Conservation (phyloP, 2,329 filamentous ascomycete genomes). For the Phialocephala sp. region DNA sequence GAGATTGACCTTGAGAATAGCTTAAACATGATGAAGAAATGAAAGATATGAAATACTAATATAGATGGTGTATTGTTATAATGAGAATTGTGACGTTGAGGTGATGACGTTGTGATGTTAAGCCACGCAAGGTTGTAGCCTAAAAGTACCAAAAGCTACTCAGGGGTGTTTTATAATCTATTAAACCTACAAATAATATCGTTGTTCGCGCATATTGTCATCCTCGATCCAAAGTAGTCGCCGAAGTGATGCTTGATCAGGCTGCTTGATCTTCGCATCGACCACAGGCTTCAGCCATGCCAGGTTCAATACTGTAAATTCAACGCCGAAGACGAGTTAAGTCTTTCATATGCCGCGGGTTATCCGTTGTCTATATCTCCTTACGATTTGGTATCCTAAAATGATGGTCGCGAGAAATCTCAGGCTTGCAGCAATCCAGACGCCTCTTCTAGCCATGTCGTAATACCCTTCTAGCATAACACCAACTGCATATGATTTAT, state of each 20-base stretch:
- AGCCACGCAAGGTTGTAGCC: not conserved
- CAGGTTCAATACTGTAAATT: not conserved
- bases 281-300: not conserved
- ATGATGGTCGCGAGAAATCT: constrained; percentile 26
- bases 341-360: not conserved
- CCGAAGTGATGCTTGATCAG: not conserved
- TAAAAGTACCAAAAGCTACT: not conserved
- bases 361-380: constrained; percentile 15
- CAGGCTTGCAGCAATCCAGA: constrained; percentile 37
- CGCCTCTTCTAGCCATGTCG: constrained; percentile 38
- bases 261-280: not conserved
- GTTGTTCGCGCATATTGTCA: not conserved
- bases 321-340: not conserved
- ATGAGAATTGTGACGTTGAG: not conserved
- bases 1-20: constrained; percentile 12
- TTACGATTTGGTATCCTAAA: constrained; percentile 19
- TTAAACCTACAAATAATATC: not conserved
- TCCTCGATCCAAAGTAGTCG: not conserved
- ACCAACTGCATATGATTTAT: constrained; percentile 37
- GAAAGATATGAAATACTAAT: not conserved
- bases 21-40: constrained; percentile 14
- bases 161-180: not conserved
- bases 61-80: not conserved
- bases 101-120: constrained; percentile 5
- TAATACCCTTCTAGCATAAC: constrained; percentile 44